Conservation (phyloP, 306 rosid genomes). For the Pyrus bretschneideri region DNA sequence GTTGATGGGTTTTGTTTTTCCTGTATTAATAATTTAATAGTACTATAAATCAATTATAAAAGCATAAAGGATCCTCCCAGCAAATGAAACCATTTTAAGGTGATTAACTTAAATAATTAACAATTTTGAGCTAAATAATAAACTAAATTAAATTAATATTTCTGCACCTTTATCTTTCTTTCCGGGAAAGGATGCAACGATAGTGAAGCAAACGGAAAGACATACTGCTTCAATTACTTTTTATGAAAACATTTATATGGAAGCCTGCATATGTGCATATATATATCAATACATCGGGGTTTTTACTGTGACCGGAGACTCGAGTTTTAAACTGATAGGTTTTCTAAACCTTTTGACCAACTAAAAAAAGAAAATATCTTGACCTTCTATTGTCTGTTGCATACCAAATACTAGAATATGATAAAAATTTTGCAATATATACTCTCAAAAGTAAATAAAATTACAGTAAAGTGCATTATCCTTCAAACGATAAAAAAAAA, state of each 20-base stretch:
- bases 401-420: too few species aligned
- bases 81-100: neutral
- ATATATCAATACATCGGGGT: too few species aligned
- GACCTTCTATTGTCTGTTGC: neutral
- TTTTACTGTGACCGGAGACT: too few species aligned
- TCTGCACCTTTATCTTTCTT: neutral
- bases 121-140: neutral
- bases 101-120: neutral
- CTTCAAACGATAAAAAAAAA: neutral
- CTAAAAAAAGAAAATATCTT: neutral
- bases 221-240: neutral
- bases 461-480: neutral
- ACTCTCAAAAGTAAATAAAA: neutral
- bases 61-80: neutral
- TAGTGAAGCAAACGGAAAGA: neutral
- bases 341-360: neutral
- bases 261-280: too few species aligned
- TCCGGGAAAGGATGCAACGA: neutral
- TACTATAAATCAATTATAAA: neutral
- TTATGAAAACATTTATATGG: too few species aligned
- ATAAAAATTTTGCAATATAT: neutral
- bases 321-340: too few species aligned
- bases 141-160: neutral
- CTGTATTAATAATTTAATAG: neutral
- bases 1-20: neutral